These are phyloP conservation scores for Lichtheimia ramosa DNA, from an alignment of 371 early-diverging fungal genomes.

Conservation along the genomic window DNA sequence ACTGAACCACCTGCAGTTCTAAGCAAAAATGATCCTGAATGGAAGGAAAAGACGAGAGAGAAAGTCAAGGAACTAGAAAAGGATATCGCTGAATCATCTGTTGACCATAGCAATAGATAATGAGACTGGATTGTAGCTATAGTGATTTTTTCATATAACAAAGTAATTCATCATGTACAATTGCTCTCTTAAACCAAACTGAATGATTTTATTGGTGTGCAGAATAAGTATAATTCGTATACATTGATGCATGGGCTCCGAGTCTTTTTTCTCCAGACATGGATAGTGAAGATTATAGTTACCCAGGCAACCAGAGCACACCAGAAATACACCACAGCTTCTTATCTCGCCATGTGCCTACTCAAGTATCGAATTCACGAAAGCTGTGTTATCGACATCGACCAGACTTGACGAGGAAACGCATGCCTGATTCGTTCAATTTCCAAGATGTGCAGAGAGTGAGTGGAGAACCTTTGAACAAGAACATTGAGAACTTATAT, in stretches of 20 bases:
- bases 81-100: not conserved
- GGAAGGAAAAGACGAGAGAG: constrained; percentile 21
- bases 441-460: constrained; percentile 21
- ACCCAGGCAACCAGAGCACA: too few species aligned
- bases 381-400: constrained; percentile 33
- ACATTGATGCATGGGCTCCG: too few species aligned
- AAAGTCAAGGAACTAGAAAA: constrained; percentile 13
- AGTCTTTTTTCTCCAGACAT: too few species aligned
- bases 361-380: constrained; percentile 34
- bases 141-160: too few species aligned
- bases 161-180: too few species aligned
- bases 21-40: constrained; percentile 27
- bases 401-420: constrained; percentile 25
- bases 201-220: too few species aligned
- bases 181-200: too few species aligned
- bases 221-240: too few species aligned
- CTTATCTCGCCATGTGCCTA: constrained; percentile 41
- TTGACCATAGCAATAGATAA: too few species aligned
- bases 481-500: not conserved
- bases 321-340: constrained; percentile 26
- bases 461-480: constrained; percentile 1
- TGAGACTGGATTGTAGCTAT: too few species aligned
- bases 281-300: too few species aligned
- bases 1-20: constrained; percentile 12
- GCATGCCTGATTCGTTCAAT: constrained; percentile 24